Percentiles rank a stretch among this genome's conserved stretches.
Evolutionary conservation across 371 early-diverging fungal genomes (phyloP).

Genomic region (Catenaria anguillulae): DNA sequence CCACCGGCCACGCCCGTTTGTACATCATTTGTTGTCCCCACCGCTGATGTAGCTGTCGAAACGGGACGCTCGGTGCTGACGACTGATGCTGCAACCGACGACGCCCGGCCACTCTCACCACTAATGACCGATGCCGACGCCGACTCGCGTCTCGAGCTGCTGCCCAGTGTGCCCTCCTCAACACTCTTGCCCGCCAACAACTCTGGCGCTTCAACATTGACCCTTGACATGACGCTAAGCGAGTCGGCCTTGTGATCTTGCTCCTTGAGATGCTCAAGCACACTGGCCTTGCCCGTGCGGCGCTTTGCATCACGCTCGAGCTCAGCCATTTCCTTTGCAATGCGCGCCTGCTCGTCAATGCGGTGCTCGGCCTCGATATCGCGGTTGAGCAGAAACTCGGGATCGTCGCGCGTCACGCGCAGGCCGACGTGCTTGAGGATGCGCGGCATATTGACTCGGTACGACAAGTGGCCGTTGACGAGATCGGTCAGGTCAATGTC

Average conservation of each 20-base stretch:
- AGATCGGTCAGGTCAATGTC: constrained; percentile 67
- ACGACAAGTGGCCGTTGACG: constrained; percentile 73
- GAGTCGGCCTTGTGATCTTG: neutral
- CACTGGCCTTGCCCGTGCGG: neutral
- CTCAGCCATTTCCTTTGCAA: neutral
- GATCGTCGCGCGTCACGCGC: neutral
- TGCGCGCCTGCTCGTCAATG: neutral
- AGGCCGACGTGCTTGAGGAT: constrained; percentile 46
- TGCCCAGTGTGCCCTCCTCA: too few relatives aligned
- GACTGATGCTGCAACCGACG: too few relatives aligned
- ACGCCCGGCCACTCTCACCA: too few relatives aligned
- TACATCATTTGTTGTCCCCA: too few relatives aligned
- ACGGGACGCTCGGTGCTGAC: too few relatives aligned
- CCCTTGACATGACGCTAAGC: neutral
- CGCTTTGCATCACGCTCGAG: neutral
- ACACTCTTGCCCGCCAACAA: too few relatives aligned
- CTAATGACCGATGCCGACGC: too few relatives aligned
- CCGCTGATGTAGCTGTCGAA: too few relatives aligned
- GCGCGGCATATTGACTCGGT: constrained; percentile 63
- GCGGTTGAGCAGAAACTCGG: neutral
- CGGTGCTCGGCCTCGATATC: constrained; percentile 1
- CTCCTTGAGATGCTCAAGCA: neutral
- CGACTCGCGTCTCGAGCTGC: too few relatives aligned
- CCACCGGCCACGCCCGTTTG: too few relatives aligned
- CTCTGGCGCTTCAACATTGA: too few relatives aligned